Evolutionary conservation across 75 land plant genomes (phyloP).

Genomic region (Pseudotsuga menziesii): DNA sequence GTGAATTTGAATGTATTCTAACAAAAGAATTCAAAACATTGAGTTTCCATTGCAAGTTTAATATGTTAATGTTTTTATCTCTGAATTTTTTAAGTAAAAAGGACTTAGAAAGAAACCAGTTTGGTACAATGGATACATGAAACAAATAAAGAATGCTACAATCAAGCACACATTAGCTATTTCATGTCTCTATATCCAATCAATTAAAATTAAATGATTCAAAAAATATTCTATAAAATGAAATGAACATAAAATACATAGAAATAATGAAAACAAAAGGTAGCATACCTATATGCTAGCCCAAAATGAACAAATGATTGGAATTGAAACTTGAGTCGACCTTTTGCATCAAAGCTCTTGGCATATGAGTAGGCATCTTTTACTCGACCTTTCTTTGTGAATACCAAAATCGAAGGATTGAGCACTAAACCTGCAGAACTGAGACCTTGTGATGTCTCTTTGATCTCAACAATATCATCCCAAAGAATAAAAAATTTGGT

Average conservation of each 20-base stretch:
- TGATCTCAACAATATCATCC: slow-evolving; percentile 88
- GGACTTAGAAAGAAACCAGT: background rate
- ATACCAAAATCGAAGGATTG: slow-evolving; percentile 57
- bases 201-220: background rate
- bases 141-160: background rate
- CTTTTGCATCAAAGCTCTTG: slow-evolving; percentile 62
- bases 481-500: slow-evolving; percentile 82
- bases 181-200: background rate
- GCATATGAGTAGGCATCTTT: slow-evolving; percentile 68
- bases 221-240: background rate
- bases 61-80: too few species aligned
- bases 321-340: slow-evolving; percentile 67
- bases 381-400: slow-evolving; percentile 60
- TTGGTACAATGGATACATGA: background rate
- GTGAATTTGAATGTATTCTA: too few species aligned
- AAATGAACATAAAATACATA: background rate
- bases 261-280: background rate
- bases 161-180: background rate
- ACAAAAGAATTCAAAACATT: too few species aligned
- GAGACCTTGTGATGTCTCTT: slow-evolving; percentile 48
- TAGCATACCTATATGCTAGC: slow-evolving; percentile 60
- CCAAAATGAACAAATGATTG: slow-evolving; percentile 69
- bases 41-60: too few species aligned
- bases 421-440: slow-evolving; percentile 36
- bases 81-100: too few species aligned